phyloP scores from a whole-genome alignment of 192 early-diverging fungal species.

The Phycomyces blakesleeanus region DNA sequence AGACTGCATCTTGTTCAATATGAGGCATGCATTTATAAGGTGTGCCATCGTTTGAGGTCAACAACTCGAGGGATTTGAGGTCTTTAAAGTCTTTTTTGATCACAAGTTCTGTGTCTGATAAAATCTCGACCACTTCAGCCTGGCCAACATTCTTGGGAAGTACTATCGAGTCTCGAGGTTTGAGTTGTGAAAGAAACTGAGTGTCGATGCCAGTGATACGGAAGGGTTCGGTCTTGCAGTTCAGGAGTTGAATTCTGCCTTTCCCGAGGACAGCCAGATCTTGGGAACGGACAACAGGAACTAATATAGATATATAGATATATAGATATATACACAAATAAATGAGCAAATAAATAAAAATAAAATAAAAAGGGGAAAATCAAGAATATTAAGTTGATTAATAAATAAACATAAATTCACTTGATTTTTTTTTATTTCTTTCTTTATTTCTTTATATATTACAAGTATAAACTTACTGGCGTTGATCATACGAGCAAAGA shows the following conservation, averaged over 20 bases:
- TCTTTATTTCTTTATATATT: not conserved
- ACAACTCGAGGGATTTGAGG: slow-evolving; percentile 54
- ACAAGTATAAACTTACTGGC: slow-evolving; percentile 59
- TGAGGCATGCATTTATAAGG: slow-evolving; percentile 72
- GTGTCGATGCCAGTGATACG: slow-evolving; percentile 68
- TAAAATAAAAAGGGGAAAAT: too few relatives aligned
- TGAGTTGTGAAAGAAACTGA: slow-evolving; percentile 62
- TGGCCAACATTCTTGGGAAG: slow-evolving; percentile 58
- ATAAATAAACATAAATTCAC: too few relatives aligned
- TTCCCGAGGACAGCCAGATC: slow-evolving; percentile 75
- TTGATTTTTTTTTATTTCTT: too few relatives aligned
- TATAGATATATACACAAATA: too few relatives aligned
- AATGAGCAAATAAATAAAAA: too few relatives aligned
- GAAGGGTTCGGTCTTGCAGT: slow-evolving; percentile 64
- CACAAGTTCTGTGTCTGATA: slow-evolving; percentile 78
- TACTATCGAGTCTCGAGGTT: slow-evolving; percentile 58
- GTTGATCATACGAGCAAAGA: slow-evolving; percentile 69
- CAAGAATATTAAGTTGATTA: too few relatives aligned
- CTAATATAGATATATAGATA: too few relatives aligned
- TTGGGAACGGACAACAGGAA: slow-evolving; percentile 91
- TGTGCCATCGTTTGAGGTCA: slow-evolving; percentile 57
- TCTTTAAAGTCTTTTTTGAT: slow-evolving; percentile 79
- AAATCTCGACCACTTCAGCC: slow-evolving; percentile 70
- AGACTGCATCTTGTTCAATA: slow-evolving; percentile 87
- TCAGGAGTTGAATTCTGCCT: slow-evolving; percentile 66